A percentile compares a stretch with the other conserved stretches of the same genome.
These are phyloP conservation scores for Annona squamosa DNA, from an alignment of 164 flowering plant genomes.

Conservation along the genomic window DNA sequence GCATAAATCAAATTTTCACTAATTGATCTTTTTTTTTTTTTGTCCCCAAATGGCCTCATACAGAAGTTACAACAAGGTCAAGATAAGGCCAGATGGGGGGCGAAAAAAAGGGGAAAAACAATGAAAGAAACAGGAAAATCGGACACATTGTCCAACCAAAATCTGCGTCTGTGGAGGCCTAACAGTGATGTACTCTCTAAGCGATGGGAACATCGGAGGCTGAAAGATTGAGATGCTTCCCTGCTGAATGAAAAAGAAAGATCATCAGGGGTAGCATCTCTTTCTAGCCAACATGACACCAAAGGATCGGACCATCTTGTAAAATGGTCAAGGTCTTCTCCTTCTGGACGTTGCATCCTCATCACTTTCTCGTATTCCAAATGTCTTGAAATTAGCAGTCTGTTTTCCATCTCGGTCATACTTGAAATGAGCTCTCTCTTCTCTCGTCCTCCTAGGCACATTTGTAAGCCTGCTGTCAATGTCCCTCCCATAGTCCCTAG, in stretches of 20 bases:
- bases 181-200: conserved; percentile 12
- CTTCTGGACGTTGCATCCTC: conserved; percentile 26
- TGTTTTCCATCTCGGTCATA: conserved; percentile 22
- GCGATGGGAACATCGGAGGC: conserved; percentile 9
- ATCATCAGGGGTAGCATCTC: conserved; percentile 21
- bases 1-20: conserved; percentile 16
- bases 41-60: conserved; percentile 7
- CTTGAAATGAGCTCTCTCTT: conserved; percentile 21
- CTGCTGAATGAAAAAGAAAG: conserved; percentile 17
- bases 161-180: conserved; percentile 12
- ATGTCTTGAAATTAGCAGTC: conserved; percentile 14
- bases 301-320: conserved; percentile 5
- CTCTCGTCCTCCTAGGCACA: conserved; percentile 25
- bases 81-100: conserved; percentile 6
- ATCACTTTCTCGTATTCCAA: conserved; percentile 18
- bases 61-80: conserved; percentile 16
- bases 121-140: background rate
- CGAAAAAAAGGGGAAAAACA: conserved; percentile 1
- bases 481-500: conserved; percentile 19
- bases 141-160: conserved; percentile 14
- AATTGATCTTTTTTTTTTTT: conserved; percentile 1
- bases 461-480: conserved; percentile 27
- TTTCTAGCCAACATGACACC: conserved; percentile 10
- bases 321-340: conserved; percentile 15
- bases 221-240: conserved; percentile 16